Percentiles rank a stretch among this genome's conserved stretches.
Evolutionary conservation across 2,329 filamentous ascomycete genomes (phyloP).

Genomic region (Emmonsiellopsis sp.): DNA sequence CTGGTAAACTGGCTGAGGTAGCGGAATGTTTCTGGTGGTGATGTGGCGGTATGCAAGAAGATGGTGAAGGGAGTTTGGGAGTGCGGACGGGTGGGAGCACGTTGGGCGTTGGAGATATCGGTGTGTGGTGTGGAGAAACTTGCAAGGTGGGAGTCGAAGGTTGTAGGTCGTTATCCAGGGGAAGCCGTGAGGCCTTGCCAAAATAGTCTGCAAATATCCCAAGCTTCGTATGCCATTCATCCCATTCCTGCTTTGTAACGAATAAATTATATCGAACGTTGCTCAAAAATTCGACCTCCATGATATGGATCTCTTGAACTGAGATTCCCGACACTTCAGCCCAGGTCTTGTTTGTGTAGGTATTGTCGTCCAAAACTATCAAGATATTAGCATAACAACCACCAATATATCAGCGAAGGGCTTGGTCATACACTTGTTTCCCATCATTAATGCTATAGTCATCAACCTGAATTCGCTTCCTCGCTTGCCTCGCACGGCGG

Average conservation of each 20-base stretch:
- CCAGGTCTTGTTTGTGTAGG: constrained; percentile 99
- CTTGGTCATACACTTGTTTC: constrained; percentile 74
- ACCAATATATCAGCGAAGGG: neutral
- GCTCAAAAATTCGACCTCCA: constrained; percentile 99
- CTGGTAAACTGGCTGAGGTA: constrained; percentile 15
- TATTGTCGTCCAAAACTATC: constrained; percentile 87
- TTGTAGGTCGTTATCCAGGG: constrained; percentile 28
- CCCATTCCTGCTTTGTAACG: constrained; percentile 79
- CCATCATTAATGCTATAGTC: constrained; percentile 92
- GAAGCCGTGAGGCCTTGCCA: constrained; percentile 52
- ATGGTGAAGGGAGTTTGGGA: constrained; percentile 28
- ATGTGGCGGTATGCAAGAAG: neutral
- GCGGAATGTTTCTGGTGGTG: constrained; percentile 9
- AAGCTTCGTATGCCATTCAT: constrained; percentile 74
- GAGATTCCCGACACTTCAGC: constrained; percentile 92
- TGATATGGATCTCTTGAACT: constrained; percentile 91
- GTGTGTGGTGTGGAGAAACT: constrained; percentile 27
- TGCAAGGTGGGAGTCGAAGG: constrained; percentile 18
- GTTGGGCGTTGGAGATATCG: constrained; percentile 14
- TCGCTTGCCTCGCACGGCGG: constrained; percentile 76
- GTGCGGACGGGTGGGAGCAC: neutral
- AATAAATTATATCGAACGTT: constrained; percentile 95
- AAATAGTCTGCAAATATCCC: constrained; percentile 77
- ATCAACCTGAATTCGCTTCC: constrained; percentile 90
- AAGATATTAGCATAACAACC: constrained; percentile 7